Base-by-base conservation (phyloP, 2,329 filamentous ascomycete genomes). In the Acarospora socialis region DNA sequence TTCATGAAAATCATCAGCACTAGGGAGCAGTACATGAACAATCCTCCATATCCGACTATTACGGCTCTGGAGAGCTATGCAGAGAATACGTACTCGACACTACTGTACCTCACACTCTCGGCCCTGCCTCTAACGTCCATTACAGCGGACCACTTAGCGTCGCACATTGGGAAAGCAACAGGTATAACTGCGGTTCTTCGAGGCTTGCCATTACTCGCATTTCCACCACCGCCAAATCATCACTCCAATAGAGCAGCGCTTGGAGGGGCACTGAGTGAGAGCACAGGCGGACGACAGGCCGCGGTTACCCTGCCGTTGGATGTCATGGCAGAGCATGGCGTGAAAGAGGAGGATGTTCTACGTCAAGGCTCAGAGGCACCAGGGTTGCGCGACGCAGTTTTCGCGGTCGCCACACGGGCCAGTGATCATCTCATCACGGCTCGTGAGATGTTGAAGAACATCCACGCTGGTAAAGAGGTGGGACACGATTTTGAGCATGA, bases 381-480 rank as follows among this genome's bases (percentile, higher is more conserved):
- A 0, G 86, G 86, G 0, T 64, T 95, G 12, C 75, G 80, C 38
- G 87, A 98, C 54, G 87, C 86, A 3, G 73, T 95, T 1, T 98
- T 95, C 55, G 69, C 73, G 3, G 82, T 98, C 9, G 90, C 90
- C 0, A 98, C 90, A 0, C 72, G 87, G 21, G 90, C 90, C 5
- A 92, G 92, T 49, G 90, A 98, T 52, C 90, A 98, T 55, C 63
- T 98, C 20, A 92, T 94, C 44, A 95, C 87, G 0, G 87, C 81
- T 2, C 67, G 84, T 37, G 82, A 93, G 52, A 93, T 98, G 84
- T 56, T 95, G 38, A 77, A 74, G 48, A 82, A 81, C 46, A 59
- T 93, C 13, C 72, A 72, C 33, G 74, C 73, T 3, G 82, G 84
- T 2, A 59, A 78, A 44, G 75, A 73, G 29, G 71, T 81, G 0